A percentile compares a stretch with the other conserved stretches of the same genome.
These are phyloP conservation scores for Penstemon davidsonii DNA, from an alignment of 257 asterid species.

Conservation along the genomic window DNA sequence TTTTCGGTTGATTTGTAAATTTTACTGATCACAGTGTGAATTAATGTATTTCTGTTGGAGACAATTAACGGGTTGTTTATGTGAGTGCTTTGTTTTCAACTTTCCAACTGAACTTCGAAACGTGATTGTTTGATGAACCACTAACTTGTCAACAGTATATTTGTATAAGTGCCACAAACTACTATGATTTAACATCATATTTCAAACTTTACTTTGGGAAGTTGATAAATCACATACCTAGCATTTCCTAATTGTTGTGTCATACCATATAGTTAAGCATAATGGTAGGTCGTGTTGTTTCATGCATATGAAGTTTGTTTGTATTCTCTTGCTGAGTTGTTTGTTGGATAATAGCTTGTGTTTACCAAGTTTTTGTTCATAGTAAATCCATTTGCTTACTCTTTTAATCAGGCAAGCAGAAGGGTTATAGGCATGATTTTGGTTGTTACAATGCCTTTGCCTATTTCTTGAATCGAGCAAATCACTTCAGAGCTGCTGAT, in stretches of 20 bases:
- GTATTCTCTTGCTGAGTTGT: background rate
- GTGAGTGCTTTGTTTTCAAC: too few relatives aligned
- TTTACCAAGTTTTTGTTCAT: conserved; percentile 4
- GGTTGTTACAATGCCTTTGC: conserved; percentile 94
- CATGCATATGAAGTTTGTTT: conserved; percentile 6
- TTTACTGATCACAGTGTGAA: too few relatives aligned
- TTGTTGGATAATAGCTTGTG: background rate
- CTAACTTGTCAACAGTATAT: too few relatives aligned
- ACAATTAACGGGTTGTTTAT: too few relatives aligned
- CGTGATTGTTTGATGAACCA: too few relatives aligned
- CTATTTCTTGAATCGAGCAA: conserved; percentile 68
- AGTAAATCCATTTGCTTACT: conserved; percentile 24
- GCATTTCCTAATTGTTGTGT: conserved; percentile 2
- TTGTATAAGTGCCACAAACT: too few relatives aligned
- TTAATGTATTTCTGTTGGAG: too few relatives aligned
- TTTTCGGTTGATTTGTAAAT: too few relatives aligned
- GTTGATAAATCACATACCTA: background rate
- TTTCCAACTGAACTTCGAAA: too few relatives aligned
- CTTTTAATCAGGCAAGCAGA: conserved; percentile 76
- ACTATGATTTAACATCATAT: too few relatives aligned
- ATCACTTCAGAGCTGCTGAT: conserved; percentile 86
- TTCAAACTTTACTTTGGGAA: too few relatives aligned
- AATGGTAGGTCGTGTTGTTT: background rate
- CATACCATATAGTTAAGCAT: conserved; percentile 15
- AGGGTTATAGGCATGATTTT: conserved; percentile 92